Evolutionary conservation across 2,329 filamentous ascomycete genomes (phyloP).

Genomic region (Cordyceps militaris): DNA sequence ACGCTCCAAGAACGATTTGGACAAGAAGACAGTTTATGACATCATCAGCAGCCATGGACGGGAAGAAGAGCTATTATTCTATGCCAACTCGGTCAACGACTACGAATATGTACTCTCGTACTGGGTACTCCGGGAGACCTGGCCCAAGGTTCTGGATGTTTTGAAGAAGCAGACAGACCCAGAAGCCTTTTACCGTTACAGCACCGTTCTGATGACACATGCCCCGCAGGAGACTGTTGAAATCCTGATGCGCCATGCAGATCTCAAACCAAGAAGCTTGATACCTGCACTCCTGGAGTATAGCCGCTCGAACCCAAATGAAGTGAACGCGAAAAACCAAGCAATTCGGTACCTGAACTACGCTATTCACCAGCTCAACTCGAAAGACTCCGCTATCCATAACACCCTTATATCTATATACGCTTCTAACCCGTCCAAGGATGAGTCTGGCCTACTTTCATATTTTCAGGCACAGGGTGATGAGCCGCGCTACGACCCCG

Average conservation of each 20-base stretch:
- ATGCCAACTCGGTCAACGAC: constrained; percentile 81
- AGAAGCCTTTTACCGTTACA: constrained; percentile 93
- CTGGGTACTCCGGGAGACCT: constrained; percentile 93
- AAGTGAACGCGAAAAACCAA: constrained; percentile 68
- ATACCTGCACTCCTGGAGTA: constrained; percentile 94
- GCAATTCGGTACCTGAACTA: constrained; percentile 90
- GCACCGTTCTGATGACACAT: constrained; percentile 92
- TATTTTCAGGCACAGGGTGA: constrained; percentile 89
- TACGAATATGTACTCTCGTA: constrained; percentile 94
- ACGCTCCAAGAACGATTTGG: constrained; percentile 79
- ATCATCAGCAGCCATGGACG: constrained; percentile 92
- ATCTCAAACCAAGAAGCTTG: constrained; percentile 76
- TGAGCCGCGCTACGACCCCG: constrained; percentile 82
- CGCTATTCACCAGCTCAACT: constrained; percentile 78
- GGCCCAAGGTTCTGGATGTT: constrained; percentile 78
- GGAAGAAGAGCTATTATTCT: constrained; percentile 87
- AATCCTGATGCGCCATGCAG: constrained; percentile 84
- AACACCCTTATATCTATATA: constrained; percentile 97
- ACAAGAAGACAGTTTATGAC: constrained; percentile 88
- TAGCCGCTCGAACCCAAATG: constrained; percentile 65
- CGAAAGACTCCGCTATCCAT: constrained; percentile 80
- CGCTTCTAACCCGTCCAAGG: constrained; percentile 73
- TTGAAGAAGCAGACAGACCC: constrained; percentile 89
- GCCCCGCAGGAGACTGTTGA: constrained; percentile 82
- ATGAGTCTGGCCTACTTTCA: constrained; percentile 76